Percentiles rank a stretch among this genome's conserved stretches.
phyloP scores from a whole-genome alignment of 129 eudicot genomes.

The Saposhnikovia divaricata region DNA sequence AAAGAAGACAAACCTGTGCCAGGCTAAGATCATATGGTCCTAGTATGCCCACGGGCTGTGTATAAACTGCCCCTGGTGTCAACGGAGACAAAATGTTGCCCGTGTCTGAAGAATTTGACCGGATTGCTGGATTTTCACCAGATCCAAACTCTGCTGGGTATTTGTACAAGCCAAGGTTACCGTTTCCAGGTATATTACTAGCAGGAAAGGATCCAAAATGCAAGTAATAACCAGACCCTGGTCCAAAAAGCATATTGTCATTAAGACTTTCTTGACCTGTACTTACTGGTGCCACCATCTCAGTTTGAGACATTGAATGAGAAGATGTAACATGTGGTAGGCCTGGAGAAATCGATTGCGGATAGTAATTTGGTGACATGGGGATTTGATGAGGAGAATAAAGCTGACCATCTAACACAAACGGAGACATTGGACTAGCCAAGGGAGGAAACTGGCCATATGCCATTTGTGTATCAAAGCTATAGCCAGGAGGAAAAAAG shows the following conservation, averaged over 20 bases:
- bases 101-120: constrained; percentile 45
- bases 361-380: constrained; percentile 60
- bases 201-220: constrained; percentile 57
- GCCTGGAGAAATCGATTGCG: constrained; percentile 65
- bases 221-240: constrained; percentile 63
- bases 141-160: constrained; percentile 62
- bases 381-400: constrained; percentile 79
- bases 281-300: constrained; percentile 52
- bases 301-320: constrained; percentile 54
- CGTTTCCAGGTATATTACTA: constrained; percentile 50
- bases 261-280: constrained; percentile 54
- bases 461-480: constrained; percentile 69
- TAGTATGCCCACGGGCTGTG: constrained; percentile 53
- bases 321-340: constrained; percentile 60
- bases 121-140: constrained; percentile 46
- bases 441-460: constrained; percentile 86
- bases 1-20: constrained; percentile 57
- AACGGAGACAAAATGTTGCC: constrained; percentile 49
- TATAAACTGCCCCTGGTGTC: constrained; percentile 58
- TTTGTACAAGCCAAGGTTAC: constrained; percentile 54
- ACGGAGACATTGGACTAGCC: constrained; percentile 76
- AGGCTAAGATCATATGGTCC: constrained; percentile 54
- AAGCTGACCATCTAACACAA: constrained; percentile 82
- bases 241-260: constrained; percentile 43
- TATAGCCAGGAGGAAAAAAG: constrained; percentile 62